Base-by-base conservation (phyloP, 176 grass and related monocot species). In the Pharus latifolius region DNA sequence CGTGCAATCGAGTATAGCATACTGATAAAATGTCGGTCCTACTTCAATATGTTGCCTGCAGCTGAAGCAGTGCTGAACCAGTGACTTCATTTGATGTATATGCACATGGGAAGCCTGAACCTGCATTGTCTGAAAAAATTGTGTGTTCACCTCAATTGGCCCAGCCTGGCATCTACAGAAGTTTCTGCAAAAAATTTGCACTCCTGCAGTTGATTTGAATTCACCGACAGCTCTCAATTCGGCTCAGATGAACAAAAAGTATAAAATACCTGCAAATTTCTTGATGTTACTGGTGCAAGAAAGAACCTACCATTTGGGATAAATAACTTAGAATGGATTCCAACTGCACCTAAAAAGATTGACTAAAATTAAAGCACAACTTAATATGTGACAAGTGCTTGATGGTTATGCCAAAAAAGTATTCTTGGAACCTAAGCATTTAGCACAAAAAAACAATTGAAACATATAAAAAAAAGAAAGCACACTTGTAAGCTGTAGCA, bases 81-180 rank as follows among this genome's bases (percentile, higher is more conserved):
- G n/a, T n/a, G n/a, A n/a, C n/a, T n/a, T n/a, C n/a, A n/a, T n/a
- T n/a, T n/a, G n/a, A n/a, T n/a, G n/a, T n/a, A n/a, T n/a, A 6
- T 31, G 35, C 61, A 25, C 49, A 32, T 45, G 48, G 7, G 49
- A 4, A 28, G 10, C 75, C 31, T 60, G 15, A 60, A 34, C 63
- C 68, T 45, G 53, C 29, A 69, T 4, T 38, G 29, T 28, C 30
- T 60, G 53, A 50, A 13, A 56, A 47, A 60, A 34, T 18, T 46
- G 37, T 8, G 10, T 49, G 26, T 0, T 48, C 22, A 13, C 40
- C 29, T 38, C 18, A 40, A 68, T 58, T 26, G 16, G 43, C 53
- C 53, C 76, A 78, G 64, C 76, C 76, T 69, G 76, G 51, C 33
- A 30, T 34, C 29, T 63, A 78, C 63, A 27, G 38, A 49, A 1